phyloP scores from a whole-genome alignment of 257 asterid genomes.

The Capsicum pubescens region DNA sequence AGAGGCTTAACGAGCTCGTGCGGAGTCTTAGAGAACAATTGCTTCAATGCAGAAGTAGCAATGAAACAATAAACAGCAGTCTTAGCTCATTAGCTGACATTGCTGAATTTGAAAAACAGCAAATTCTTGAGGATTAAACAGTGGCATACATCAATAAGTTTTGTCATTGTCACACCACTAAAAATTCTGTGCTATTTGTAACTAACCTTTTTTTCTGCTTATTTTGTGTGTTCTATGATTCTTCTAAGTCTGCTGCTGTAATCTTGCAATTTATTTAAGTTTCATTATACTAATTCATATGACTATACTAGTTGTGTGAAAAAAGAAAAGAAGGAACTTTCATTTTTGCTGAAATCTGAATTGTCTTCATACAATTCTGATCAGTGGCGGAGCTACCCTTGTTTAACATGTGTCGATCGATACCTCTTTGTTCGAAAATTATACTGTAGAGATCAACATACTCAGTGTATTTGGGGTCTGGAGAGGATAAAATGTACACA shows the following conservation, averaged over 20 bases:
- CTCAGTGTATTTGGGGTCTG: too few species aligned
- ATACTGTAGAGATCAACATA: background rate
- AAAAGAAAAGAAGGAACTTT: background rate
- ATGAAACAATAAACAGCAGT: slow-evolving; percentile 51
- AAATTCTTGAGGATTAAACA: slow-evolving; percentile 64
- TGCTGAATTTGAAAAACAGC: slow-evolving; percentile 63
- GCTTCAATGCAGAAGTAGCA: slow-evolving; percentile 62
- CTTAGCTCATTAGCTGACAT: slow-evolving; percentile 51
- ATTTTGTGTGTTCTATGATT: background rate
- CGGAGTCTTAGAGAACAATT: slow-evolving; percentile 73
- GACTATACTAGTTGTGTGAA: slow-evolving; percentile 6
- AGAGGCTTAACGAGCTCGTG: slow-evolving; percentile 71
- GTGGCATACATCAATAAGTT: slow-evolving; percentile 13
- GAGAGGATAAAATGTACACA: too few species aligned
- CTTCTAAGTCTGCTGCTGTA: background rate
- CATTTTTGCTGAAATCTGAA: background rate
- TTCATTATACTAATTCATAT: slow-evolving; percentile 8
- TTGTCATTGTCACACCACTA: background rate
- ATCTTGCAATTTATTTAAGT: background rate
- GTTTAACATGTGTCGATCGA: background rate
- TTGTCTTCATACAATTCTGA: background rate
- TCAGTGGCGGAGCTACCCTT: background rate
- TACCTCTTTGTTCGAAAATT: background rate
- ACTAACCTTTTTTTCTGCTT: background rate
- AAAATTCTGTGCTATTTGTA: background rate